phyloP scores from a whole-genome alignment of 2,329 filamentous ascomycete genomes.

The Aspergillus sp. region DNA sequence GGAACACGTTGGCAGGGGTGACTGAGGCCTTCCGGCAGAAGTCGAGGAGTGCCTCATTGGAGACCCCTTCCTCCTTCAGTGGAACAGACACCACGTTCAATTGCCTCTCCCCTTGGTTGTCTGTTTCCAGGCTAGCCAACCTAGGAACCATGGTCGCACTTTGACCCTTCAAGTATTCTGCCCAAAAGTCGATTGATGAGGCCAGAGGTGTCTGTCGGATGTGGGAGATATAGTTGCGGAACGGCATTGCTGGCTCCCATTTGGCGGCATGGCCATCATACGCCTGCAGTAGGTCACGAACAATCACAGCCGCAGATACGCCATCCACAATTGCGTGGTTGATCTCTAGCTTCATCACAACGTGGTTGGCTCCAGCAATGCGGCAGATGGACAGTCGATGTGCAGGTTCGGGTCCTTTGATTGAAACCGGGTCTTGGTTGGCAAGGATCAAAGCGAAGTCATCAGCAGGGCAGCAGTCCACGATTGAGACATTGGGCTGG shows the following conservation, averaged over 20 bases:
- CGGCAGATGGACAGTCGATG: neutral
- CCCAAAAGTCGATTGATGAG: neutral
- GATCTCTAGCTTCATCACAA: slow-evolving; percentile 17
- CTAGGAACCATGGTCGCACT: neutral
- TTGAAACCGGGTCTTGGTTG: neutral
- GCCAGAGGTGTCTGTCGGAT: neutral
- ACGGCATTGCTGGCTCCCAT: neutral
- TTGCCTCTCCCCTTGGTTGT: neutral
- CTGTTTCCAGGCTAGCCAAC: neutral
- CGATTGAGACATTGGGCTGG: neutral
- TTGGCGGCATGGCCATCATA: slow-evolving; percentile 5
- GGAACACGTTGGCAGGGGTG: neutral
- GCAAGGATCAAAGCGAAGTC: neutral
- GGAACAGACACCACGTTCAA: neutral
- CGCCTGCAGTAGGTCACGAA: slow-evolving; percentile 11
- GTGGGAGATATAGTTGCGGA: neutral
- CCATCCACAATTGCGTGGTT: slow-evolving; percentile 23
- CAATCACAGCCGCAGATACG: slow-evolving; percentile 8
- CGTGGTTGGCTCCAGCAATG: neutral
- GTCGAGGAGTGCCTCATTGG: neutral
- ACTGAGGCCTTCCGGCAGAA: neutral
- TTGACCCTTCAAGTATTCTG: neutral
- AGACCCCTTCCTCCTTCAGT: neutral
- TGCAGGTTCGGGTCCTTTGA: neutral
- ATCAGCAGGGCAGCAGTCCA: neutral